Conservation (phyloP, 2,329 filamentous ascomycete species). For the Stromatinia cepivora region DNA sequence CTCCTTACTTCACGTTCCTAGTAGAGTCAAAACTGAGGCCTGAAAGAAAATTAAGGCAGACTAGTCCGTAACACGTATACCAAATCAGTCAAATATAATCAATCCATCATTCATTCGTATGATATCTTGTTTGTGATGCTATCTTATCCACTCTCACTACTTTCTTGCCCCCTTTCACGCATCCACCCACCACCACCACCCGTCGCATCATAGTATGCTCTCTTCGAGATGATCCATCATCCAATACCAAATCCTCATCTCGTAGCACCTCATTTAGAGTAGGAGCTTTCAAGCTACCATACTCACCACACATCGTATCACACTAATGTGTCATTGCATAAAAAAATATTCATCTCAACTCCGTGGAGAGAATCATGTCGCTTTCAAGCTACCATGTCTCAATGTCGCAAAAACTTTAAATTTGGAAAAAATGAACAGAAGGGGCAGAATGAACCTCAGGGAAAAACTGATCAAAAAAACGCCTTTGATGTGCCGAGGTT, state of each 20-base stretch:
- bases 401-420: conserved; percentile 27
- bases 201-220: not conserved
- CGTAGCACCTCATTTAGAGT: conserved; percentile 26
- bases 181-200: not conserved
- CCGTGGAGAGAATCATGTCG: conserved; percentile 33
- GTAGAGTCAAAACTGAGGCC: not conserved
- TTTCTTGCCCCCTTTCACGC: not conserved
- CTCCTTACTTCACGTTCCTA: not conserved
- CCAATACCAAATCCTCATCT: conserved; percentile 9
- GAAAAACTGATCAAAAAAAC: conserved; percentile 31
- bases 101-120: conserved; percentile 9
- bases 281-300: conserved; percentile 42
- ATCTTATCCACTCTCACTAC: not conserved
- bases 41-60: no score
- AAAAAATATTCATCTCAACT: conserved; percentile 15
- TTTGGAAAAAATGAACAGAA: not conserved
- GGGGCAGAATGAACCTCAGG: not conserved
- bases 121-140: conserved; percentile 13
- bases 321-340: conserved; percentile 13
- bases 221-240: not conserved
- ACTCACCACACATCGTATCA: conserved; percentile 31
- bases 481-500: conserved; percentile 39
- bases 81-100: not conserved
- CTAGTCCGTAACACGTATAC: not conserved
- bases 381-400: conserved; percentile 43